phyloP scores from a whole-genome alignment of 2,329 filamentous ascomycete species.

The Venturia pyrina region DNA sequence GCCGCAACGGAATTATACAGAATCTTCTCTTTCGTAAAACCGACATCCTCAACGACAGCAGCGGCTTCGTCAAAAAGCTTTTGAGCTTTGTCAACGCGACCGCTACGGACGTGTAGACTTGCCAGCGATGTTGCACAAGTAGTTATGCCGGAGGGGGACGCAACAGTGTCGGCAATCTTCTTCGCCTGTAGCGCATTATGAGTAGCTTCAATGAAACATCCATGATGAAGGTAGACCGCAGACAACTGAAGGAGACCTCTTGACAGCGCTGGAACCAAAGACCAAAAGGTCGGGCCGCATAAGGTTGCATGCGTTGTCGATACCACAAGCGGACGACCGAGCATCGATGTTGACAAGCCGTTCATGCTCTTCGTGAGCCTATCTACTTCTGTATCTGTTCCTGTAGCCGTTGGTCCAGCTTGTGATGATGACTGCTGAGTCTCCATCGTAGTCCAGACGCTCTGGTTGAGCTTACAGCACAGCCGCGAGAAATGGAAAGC shows the following conservation, averaged over 20 bases:
- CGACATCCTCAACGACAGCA: conserved; percentile 1
- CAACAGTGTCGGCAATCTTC: conserved; percentile 61
- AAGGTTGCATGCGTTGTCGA: conserved; percentile 35
- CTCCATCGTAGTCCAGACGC: conserved; percentile 43
- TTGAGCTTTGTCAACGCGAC: conserved; percentile 2
- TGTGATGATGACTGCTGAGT: conserved; percentile 17
- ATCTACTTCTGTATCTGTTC: conserved; percentile 17
- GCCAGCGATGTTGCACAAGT: not conserved
- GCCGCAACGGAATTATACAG: not conserved
- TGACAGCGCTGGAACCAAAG: conserved; percentile 63
- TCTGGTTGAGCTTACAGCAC: conserved; percentile 38
- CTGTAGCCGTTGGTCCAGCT: not conserved
- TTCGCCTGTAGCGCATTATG: conserved; percentile 80
- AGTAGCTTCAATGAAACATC: conserved; percentile 77
- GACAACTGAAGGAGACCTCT: conserved; percentile 64
- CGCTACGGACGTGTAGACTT: not conserved
- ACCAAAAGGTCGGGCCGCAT: conserved; percentile 66
- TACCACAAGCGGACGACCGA: conserved; percentile 24
- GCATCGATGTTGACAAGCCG: conserved; percentile 21
- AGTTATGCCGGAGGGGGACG: conserved; percentile 17
- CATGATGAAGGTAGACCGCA: conserved; percentile 69
- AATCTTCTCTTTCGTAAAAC: not conserved
- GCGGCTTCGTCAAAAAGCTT: not conserved
- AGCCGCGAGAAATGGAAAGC: conserved; percentile 33
- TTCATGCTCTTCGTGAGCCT: conserved; percentile 16